A percentile compares a stretch with the other conserved stretches of the same genome.
Conservation (phyloP, 257 asterid genomes). For the Vinca minor region DNA sequence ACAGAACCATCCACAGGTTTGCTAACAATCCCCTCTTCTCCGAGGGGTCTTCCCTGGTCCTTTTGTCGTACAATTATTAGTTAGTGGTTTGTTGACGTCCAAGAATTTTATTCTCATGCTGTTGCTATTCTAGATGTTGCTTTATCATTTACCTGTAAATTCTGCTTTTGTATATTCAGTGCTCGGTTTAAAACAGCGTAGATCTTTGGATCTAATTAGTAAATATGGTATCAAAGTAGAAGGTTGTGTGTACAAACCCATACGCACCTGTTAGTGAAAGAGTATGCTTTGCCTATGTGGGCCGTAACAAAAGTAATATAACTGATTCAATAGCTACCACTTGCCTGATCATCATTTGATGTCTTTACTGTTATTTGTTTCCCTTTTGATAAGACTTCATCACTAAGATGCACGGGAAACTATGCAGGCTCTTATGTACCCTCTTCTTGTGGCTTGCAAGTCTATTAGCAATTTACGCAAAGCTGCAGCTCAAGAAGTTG, state of each 20-base stretch:
- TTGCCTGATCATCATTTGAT: background rate
- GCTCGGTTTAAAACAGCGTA: too few species aligned
- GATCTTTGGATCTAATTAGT: too few species aligned
- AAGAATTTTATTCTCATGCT: background rate
- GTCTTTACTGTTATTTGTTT: background rate
- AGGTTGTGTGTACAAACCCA: too few species aligned
- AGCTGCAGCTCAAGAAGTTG: slow-evolving; percentile 99
- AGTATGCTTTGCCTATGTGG: background rate
- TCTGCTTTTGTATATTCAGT: background rate
- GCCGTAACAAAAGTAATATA: background rate
- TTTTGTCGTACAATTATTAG: background rate
- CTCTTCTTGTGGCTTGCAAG: slow-evolving; percentile 98
- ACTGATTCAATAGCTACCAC: background rate
- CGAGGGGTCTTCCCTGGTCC: background rate
- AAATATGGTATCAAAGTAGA: too few species aligned
- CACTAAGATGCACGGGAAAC: slow-evolving; percentile 6
- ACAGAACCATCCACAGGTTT: slow-evolving; percentile 97
- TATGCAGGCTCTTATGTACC: slow-evolving; percentile 98
- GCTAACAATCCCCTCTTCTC: slow-evolving; percentile 17
- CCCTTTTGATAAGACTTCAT: background rate
- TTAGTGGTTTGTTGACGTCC: background rate
- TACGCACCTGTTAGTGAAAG: too few species aligned
- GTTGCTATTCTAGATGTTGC: background rate
- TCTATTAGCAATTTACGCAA: slow-evolving; percentile 85
- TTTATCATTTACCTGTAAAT: background rate